phyloP scores from a whole-genome alignment of 371 early-diverging fungal species.

The Syncephalastrum monosporum region DNA sequence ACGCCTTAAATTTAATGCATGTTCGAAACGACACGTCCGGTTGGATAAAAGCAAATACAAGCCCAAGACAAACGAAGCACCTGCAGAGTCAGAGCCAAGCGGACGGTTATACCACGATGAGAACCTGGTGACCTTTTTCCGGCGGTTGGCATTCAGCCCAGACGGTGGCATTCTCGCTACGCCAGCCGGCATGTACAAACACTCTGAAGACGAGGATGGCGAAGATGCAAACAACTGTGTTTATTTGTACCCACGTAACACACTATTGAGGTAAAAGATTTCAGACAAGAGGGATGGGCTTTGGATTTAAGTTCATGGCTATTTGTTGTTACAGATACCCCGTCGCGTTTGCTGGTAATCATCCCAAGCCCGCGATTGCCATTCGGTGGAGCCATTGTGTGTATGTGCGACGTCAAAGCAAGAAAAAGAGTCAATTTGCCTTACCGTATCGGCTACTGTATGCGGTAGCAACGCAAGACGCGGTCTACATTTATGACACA shows the following conservation, averaged over 20 bases:
- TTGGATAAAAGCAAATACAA: conserved; percentile 23
- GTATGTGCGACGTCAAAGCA: conserved; percentile 39
- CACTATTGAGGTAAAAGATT: conserved; percentile 23
- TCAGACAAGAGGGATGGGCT: background rate
- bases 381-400: conserved; percentile 72
- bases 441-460: conserved; percentile 78
- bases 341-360: conserved; percentile 65
- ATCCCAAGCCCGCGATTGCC: conserved; percentile 79
- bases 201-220: conserved; percentile 16
- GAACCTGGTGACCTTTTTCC: conserved; percentile 88
- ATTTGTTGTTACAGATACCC: conserved; percentile 52
- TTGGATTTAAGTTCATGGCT: background rate
- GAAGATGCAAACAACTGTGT: conserved; percentile 36
- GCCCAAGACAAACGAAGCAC: conserved; percentile 1
- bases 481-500: conserved; percentile 88
- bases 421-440: conserved; percentile 35
- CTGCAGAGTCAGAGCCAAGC: conserved; percentile 7
- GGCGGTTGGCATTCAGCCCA: conserved; percentile 85
- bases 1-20: conserved; percentile 22
- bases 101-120: conserved; percentile 81
- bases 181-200: conserved; percentile 76
- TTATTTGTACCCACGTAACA: conserved; percentile 41
- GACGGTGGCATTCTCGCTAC: conserved; percentile 85
- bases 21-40: conserved; percentile 18
- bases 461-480: conserved; percentile 85